phyloP scores from a whole-genome alignment of 176 grass and related monocot genomes.

The Olyra latifolia region DNA sequence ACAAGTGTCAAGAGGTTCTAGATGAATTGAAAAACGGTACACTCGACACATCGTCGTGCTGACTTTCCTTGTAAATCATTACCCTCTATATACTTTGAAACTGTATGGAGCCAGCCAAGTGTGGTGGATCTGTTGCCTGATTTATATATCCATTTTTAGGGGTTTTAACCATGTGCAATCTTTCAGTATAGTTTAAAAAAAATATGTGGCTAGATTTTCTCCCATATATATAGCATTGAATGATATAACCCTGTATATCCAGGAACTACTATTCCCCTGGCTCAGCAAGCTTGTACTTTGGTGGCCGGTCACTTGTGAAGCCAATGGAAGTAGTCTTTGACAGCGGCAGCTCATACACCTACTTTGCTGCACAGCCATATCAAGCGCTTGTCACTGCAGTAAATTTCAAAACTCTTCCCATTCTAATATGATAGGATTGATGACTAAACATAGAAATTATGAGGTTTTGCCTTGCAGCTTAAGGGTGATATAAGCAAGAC shows the following conservation, averaged over 20 bases:
- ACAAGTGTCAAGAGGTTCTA: background rate
- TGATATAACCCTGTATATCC: constrained; percentile 14
- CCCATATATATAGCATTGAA: constrained; percentile 1
- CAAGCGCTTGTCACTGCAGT: constrained; percentile 72
- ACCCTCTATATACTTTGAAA: background rate
- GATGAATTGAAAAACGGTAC: background rate
- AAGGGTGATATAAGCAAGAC: constrained; percentile 57
- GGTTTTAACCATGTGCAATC: background rate
- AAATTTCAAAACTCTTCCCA: constrained; percentile 17
- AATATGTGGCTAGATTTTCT: constrained; percentile 1
- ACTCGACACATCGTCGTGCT: background rate
- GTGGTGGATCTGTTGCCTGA: background rate
- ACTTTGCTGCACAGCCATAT: constrained; percentile 78
- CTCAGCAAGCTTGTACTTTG: constrained; percentile 73
- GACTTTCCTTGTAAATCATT: constrained; percentile 21
- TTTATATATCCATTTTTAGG: background rate
- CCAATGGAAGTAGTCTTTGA: constrained; percentile 84
- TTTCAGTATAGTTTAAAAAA: background rate
- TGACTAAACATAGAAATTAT: constrained; percentile 16
- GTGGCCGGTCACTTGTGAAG: constrained; percentile 43
- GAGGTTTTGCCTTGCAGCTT: constrained; percentile 52
- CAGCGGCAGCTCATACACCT: constrained; percentile 95
- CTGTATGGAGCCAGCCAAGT: background rate
- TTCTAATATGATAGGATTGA: constrained; percentile 4
- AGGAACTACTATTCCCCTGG: constrained; percentile 98